These are phyloP conservation scores for Parastagonospora avenae DNA, from an alignment of 2,329 filamentous ascomycete genomes.

Conservation along the genomic window DNA sequence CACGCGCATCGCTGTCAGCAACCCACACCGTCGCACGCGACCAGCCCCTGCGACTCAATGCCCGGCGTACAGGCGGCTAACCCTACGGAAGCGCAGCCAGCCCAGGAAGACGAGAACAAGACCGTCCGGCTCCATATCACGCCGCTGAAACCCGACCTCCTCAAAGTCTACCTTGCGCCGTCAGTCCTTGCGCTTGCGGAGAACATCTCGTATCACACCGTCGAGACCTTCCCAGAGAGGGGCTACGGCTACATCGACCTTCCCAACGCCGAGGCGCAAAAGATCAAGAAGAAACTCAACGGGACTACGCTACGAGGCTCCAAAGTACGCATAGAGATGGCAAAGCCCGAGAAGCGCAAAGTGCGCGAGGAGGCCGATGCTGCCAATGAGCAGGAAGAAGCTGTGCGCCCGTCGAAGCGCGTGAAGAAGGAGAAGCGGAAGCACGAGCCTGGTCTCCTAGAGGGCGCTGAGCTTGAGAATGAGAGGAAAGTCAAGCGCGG, in stretches of 20 bases:
- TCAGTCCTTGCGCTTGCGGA: constrained; percentile 69
- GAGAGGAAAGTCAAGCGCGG: constrained; percentile 84
- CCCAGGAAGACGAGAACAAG: constrained; percentile 22
- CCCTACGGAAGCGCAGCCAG: constrained; percentile 16
- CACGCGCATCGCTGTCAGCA: constrained; percentile 3
- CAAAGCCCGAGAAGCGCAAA: constrained; percentile 66
- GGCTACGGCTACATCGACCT: constrained; percentile 90
- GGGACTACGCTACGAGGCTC: constrained; percentile 81
- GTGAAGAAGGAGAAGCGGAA: constrained; percentile 54
- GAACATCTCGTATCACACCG: constrained; percentile 84
- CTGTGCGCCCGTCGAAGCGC: constrained; percentile 57
- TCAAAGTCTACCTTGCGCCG: constrained; percentile 73
- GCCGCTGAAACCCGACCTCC: constrained; percentile 77
- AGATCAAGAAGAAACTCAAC: constrained; percentile 87
- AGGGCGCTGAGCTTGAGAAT: constrained; percentile 73
- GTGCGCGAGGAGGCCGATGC: constrained; percentile 44
- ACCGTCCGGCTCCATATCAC: constrained; percentile 78
- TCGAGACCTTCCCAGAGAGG: constrained; percentile 88
- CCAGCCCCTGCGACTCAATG: constrained; percentile 34
- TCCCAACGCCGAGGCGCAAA: constrained; percentile 81
- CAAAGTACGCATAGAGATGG: constrained; percentile 85
- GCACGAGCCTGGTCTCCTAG: constrained; percentile 58
- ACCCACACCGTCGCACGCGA: constrained; percentile 17
- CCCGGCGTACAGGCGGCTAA: constrained; percentile 37
- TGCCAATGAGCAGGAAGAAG: constrained; percentile 42